These are phyloP conservation scores for Fusarium mundagurra DNA, from an alignment of 2,329 filamentous ascomycete species.

Conservation along the genomic window DNA sequence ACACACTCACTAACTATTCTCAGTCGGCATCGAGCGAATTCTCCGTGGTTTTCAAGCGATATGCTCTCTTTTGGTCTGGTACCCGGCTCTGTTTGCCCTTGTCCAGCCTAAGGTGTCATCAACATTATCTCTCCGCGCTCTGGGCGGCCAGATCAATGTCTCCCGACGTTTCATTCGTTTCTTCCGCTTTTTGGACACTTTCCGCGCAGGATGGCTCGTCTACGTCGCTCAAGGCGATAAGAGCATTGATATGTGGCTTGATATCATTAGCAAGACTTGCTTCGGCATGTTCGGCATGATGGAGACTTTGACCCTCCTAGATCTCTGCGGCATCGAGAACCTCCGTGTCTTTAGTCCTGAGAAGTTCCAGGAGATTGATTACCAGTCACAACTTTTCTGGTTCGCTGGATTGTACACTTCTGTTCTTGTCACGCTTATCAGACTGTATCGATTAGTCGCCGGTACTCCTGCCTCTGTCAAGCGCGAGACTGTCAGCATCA, in stretches of 20 bases:
- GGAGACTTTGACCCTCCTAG: constrained; percentile 70
- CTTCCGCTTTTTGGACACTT: constrained; percentile 73
- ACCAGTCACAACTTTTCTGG: constrained; percentile 77
- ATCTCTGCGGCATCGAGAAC: constrained; percentile 56
- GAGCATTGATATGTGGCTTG: constrained; percentile 57
- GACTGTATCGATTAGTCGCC: constrained; percentile 51
- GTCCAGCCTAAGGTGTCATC: constrained; percentile 46
- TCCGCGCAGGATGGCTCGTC: constrained; percentile 59
- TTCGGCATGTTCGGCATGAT: constrained; percentile 74
- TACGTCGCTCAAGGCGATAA: constrained; percentile 47
- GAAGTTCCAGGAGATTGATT: constrained; percentile 56
- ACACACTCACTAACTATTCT: constrained; percentile 14
- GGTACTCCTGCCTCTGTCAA: constrained; percentile 49
- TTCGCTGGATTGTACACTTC: constrained; percentile 68
- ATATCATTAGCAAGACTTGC: constrained; percentile 66
- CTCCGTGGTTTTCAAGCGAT: constrained; percentile 67
- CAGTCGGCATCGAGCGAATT: constrained; percentile 69
- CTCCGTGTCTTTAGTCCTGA: constrained; percentile 64
- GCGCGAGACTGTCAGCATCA: constrained; percentile 44
- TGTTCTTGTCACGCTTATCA: constrained; percentile 54
- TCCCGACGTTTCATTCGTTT: constrained; percentile 72
- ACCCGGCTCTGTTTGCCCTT: constrained; percentile 52
- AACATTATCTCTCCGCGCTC: constrained; percentile 45
- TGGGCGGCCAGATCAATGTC: constrained; percentile 57
- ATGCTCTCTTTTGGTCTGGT: constrained; percentile 59